These are phyloP conservation scores for Arthrinium phaeospermum DNA, from an alignment of 2,329 filamentous ascomycete genomes.

Conservation along the genomic window DNA sequence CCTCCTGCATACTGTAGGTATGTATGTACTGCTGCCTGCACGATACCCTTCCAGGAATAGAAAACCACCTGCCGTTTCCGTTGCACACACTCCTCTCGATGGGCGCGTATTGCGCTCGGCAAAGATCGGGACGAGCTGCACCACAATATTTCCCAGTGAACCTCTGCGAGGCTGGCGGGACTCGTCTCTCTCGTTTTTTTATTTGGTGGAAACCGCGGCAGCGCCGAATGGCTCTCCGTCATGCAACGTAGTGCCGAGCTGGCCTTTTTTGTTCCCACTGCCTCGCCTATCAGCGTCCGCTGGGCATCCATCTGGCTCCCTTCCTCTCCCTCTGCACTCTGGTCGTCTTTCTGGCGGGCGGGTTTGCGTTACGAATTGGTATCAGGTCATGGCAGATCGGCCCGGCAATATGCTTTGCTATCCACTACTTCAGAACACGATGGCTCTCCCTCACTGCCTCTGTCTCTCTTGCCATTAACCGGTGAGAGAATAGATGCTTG, in stretches of 20 bases:
- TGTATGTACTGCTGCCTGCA: not conserved
- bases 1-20: not conserved
- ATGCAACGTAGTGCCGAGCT: slow-evolving; percentile 16
- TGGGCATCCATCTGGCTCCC: slow-evolving; percentile 16
- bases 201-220: slow-evolving; percentile 16
- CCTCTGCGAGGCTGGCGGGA: slow-evolving; percentile 11
- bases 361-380: slow-evolving; percentile 8
- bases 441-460: not conserved
- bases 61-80: slow-evolving; percentile 17
- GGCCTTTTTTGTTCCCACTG: slow-evolving; percentile 9
- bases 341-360: not conserved
- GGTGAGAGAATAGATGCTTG: not conserved
- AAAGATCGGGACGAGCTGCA: slow-evolving; percentile 13
- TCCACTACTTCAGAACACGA: not conserved
- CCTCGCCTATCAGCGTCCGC: slow-evolving; percentile 11
- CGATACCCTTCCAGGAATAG: slow-evolving; percentile 15
- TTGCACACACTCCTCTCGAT: slow-evolving; percentile 4
- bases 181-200: not conserved
- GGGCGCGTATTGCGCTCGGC: slow-evolving; percentile 14
- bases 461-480: not conserved
- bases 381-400: slow-evolving; percentile 18
- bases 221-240: slow-evolving; percentile 9
- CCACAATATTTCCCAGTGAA: slow-evolving; percentile 10
- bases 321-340: not conserved
- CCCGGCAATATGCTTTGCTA: not conserved